Evolutionary conservation across 2,329 filamentous ascomycete genomes (phyloP), one percentile per base, ranked within the genome.

Genomic region (Pseudogymnoascus sp.): DNA sequence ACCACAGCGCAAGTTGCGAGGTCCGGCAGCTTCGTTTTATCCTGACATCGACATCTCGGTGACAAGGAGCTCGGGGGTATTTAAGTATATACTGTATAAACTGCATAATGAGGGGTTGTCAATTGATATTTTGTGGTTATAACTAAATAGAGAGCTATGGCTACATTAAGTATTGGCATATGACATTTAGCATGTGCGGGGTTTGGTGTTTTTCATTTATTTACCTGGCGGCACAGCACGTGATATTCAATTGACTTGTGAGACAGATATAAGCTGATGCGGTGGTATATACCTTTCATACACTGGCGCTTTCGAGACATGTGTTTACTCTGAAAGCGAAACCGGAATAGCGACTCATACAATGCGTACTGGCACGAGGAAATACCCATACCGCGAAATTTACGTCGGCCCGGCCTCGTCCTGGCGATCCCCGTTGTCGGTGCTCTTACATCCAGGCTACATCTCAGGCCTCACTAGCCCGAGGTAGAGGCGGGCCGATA

Each of bases 401-500:
- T 6, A 27, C 48, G 17, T 55, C 48, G 27, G 48, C 48, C 41
- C 48, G 29, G n/a, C 9, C 25, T 17, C 29, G 13, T 33, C 13
- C 29, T 55, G 29, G 27, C 48, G 27, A 33, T 55, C 48, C 27
- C 29, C 48, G 48, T 33, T 33, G 27, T 55, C 48, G 48, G 48
- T 29, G 7, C 27, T 13, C n/a, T 31, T 10, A 31, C 44, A 25
- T 13, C 2, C 4, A 27, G 8, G 4, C 12, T 1, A 33, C 9
- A 1, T 13, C n/a, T 17, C 13, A 12, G 4, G n/a, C 48, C n/a
- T 55, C 29, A 55, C 29, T 5, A 33, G 17, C 48, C 48, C 48
- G 48, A 55, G 48, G 48, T 55, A 55, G 48, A 12, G 2, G 48
- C 29, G 48, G n/a, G 48, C 48, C 48, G 48, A 55, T 55, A 55